phyloP scores from a whole-genome alignment of 352 stramenopile species.

The Pythium angustatum region DNA sequence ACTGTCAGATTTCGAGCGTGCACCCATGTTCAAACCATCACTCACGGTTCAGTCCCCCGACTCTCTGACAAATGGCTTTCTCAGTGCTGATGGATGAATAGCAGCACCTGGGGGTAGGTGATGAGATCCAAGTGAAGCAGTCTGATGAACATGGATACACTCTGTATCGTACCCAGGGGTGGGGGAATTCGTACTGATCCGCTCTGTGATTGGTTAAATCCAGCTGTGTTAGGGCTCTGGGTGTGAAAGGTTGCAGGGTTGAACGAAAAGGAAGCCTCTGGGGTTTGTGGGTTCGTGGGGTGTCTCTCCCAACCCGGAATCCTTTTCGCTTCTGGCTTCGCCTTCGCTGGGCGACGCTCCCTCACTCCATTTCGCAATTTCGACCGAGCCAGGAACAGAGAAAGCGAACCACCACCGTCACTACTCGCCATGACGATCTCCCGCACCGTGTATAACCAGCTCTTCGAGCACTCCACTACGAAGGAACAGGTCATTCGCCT shows the following conservation, averaged over 20 bases:
- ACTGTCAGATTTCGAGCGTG: slow-evolving; percentile 10
- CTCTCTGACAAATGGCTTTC: slow-evolving; percentile 29
- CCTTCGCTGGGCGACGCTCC: slow-evolving; percentile 1
- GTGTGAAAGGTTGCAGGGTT: slow-evolving; percentile 32
- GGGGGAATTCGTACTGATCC: slow-evolving; percentile 4
- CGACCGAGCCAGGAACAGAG: slow-evolving; percentile 9
- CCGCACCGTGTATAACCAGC: slow-evolving; percentile 80
- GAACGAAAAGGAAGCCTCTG: slow-evolving; percentile 24
- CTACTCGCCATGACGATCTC: slow-evolving; percentile 72
- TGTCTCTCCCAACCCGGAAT: slow-evolving; percentile 28
- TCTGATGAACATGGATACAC: slow-evolving; percentile 35
- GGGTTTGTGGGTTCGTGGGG: slow-evolving; percentile 23
- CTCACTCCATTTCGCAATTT: slow-evolving; percentile 33
- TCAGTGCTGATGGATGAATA: slow-evolving; percentile 22
- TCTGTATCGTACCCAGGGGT: slow-evolving; percentile 15
- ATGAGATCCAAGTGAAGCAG: slow-evolving; percentile 21
- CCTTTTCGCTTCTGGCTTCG: slow-evolving; percentile 29
- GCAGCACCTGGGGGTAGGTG: slow-evolving; percentile 24
- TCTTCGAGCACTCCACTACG: slow-evolving; percentile 64
- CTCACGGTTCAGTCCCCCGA: slow-evolving; percentile 17
- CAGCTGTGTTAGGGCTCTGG: slow-evolving; percentile 25
- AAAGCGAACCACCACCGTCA: background rate
- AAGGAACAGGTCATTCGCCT: slow-evolving; percentile 78
- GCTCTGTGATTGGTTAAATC: slow-evolving; percentile 17
- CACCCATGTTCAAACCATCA: slow-evolving; percentile 30